phyloP scores from a whole-genome alignment of 306 rosid genomes.

The Canavalia gladiata region DNA sequence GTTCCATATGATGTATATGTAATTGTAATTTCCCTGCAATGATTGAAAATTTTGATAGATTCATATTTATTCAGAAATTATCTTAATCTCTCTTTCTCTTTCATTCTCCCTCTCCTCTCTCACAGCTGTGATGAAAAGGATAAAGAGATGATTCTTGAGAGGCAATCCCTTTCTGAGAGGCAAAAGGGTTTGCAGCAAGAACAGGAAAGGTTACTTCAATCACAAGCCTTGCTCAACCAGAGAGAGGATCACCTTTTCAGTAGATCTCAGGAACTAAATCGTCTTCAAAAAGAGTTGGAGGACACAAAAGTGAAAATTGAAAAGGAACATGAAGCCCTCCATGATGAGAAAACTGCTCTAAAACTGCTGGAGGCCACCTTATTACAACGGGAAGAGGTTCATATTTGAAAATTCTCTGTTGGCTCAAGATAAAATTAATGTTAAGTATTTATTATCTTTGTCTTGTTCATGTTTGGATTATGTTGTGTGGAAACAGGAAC shows the following conservation, averaged over 20 bases:
- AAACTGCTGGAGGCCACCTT: constrained; percentile 69
- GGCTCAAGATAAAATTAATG: constrained; percentile 33
- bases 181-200: constrained; percentile 80
- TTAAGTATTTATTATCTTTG: constrained; percentile 31
- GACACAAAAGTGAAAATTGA: constrained; percentile 62
- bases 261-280: constrained; percentile 77
- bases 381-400: constrained; percentile 77
- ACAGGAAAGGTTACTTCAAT: constrained; percentile 87
- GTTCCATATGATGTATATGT: background rate
- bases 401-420: constrained; percentile 36
- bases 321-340: constrained; percentile 63
- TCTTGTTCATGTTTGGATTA: constrained; percentile 46
- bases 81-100: constrained; percentile 32
- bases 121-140: constrained; percentile 88
- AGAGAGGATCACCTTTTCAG: constrained; percentile 75
- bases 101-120: background rate
- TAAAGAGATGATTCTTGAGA: constrained; percentile 77
- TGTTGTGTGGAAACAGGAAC: constrained; percentile 60
- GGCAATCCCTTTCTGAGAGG: constrained; percentile 86
- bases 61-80: constrained; percentile 34
- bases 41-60: constrained; percentile 34
- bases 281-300: constrained; percentile 78
- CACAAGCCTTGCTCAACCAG: constrained; percentile 79
- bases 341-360: constrained; percentile 69
- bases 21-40: constrained; percentile 30